A percentile compares a stretch with the other conserved stretches of the same genome.
These are phyloP conservation scores for Cicer yamashitae DNA, from an alignment of 306 rosid genomes.

Conservation along the genomic window DNA sequence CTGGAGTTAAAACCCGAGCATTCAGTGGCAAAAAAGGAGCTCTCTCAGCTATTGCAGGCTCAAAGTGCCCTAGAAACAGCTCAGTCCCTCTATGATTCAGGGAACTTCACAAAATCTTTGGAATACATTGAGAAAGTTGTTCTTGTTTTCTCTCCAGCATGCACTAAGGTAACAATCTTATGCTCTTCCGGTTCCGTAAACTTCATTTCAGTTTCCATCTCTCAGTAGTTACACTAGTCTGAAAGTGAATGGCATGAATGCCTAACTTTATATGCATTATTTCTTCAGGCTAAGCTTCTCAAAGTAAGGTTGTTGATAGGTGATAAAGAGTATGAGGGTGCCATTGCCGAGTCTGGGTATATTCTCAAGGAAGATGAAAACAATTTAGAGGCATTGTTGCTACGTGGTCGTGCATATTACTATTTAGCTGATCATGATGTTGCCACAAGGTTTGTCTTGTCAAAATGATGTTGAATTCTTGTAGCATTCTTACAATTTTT, in stretches of 20 bases:
- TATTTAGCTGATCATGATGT: slow-evolving; percentile 98
- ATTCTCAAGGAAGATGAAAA: slow-evolving; percentile 92
- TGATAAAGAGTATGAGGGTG: slow-evolving; percentile 77
- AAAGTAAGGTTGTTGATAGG: slow-evolving; percentile 78
- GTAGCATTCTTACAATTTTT: slow-evolving; percentile 7
- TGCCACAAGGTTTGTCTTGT: slow-evolving; percentile 73
- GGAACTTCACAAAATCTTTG: slow-evolving; percentile 74
- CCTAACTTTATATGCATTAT: slow-evolving; percentile 37
- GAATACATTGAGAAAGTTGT: slow-evolving; percentile 92
- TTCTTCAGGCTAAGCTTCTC: slow-evolving; percentile 81
- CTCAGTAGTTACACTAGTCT: slow-evolving; percentile 25
- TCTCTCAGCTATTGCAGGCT: slow-evolving; percentile 90
- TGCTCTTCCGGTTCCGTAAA: slow-evolving; percentile 6
- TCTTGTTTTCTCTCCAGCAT: slow-evolving; percentile 91
- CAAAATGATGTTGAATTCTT: slow-evolving; percentile 32
- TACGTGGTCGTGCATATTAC: slow-evolving; percentile 95
- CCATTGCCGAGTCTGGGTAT: slow-evolving; percentile 78
- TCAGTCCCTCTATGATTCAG: slow-evolving; percentile 66
- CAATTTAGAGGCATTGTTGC: slow-evolving; percentile 81
- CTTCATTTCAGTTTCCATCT: slow-evolving; percentile 33
- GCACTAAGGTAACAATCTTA: slow-evolving; percentile 65
- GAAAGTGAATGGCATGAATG: slow-evolving; percentile 29
- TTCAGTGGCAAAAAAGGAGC: slow-evolving; percentile 84
- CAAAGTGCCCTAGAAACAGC: slow-evolving; percentile 84
- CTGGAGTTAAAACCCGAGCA: slow-evolving; percentile 82